Base-by-base conservation (phyloP, 768 basidiomycete genomes). In the Gautieria morchelliformis region DNA sequence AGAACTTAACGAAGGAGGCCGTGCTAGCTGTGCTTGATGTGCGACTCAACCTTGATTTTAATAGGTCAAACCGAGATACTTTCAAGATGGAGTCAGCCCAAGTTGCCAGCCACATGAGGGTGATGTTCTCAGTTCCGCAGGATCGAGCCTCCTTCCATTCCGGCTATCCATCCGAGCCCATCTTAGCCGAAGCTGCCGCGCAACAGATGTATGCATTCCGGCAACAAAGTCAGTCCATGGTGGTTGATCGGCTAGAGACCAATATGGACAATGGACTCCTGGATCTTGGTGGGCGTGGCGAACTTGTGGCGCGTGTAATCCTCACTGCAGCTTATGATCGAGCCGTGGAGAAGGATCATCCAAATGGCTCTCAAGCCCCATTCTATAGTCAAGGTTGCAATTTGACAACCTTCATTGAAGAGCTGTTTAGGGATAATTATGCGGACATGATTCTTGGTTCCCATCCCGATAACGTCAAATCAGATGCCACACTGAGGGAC, bases 111-210 rank as follows among this genome's bases (percentile, higher is more conserved):
- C 62, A 65, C 42, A 63, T 66, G 65, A 53, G 63, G 12, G 52
- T 65, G 30, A 65, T 58, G 8, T 69, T 58, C 56, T 65, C 65
- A 19, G 58, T 70, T 11, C 69, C 69, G 10, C 22, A 41, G 3
- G 24, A 63, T 58, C 62, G 60, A 11, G 57, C 61, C 50, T 68
- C 66, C 41, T 27, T 71, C 32, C 57, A 54, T 14, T 63, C 69
- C 22, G 67, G 67, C 17, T 69, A 67, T 44, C 62, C 71, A 7
- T 71, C 71, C 14, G 71, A 72, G 62, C 69, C 70, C 20, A 48
- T 71, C 32, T 64, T 71, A 3, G 70, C 69, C 6, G 68, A 70
- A 52, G 71, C 68, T 41, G 69, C 70, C 11, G 59, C 59, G 40
- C 60, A 55, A 22, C 57, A 58, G 30, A 42, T 63, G 53, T 14